Evolutionary conservation across 2,329 filamentous ascomycete species (phyloP).

Genomic region (Sporothrix pallida): DNA sequence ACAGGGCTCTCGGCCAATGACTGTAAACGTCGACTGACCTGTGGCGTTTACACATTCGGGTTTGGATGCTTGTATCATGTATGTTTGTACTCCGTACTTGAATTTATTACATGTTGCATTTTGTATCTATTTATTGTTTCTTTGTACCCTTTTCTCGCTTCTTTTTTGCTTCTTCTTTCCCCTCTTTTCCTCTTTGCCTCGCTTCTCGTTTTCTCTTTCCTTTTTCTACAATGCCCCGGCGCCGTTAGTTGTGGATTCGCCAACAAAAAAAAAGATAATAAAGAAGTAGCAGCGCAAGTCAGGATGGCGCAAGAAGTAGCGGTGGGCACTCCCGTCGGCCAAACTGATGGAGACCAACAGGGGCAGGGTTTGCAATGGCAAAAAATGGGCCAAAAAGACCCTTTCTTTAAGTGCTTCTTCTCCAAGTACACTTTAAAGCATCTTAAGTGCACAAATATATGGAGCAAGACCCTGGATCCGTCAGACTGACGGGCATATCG

Average conservation of each 20-base stretch:
- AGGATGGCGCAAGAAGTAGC: slow-evolving; percentile 3
- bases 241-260: neutral
- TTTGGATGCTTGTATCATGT: neutral
- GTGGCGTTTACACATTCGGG: neutral
- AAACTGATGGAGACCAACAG: slow-evolving; percentile 8
- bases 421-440: neutral
- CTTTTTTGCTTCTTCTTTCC: neutral
- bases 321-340: slow-evolving; percentile 18
- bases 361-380: neutral
- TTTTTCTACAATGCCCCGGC: neutral
- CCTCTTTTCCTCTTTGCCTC: neutral
- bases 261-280: no score
- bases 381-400: neutral
- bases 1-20: neutral
- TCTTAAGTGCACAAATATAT: slow-evolving; percentile 1
- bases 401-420: neutral
- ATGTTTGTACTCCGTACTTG: neutral
- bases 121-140: slow-evolving; percentile 8
- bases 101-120: no score
- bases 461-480: slow-evolving; percentile 19
- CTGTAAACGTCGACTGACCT: neutral
- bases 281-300: no score
- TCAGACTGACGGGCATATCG: neutral
- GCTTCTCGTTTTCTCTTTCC: neutral
- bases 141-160: slow-evolving; percentile 8